Base-by-base conservation (phyloP, 305 asterid species). In the Solanum hybrid region DNA sequence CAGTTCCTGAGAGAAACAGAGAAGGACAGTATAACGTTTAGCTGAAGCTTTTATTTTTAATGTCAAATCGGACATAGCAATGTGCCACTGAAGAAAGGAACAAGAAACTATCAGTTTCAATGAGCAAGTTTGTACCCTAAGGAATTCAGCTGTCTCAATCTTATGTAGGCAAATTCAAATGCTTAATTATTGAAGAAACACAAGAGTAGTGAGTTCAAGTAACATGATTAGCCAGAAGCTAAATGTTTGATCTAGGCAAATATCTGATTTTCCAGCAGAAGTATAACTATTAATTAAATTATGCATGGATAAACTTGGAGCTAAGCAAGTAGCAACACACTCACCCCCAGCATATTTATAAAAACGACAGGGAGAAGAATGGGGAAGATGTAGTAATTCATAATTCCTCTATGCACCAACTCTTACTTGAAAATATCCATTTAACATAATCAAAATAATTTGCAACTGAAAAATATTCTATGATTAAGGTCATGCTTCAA, bases 1-100 rank as follows among this genome's bases (percentile, higher is more conserved):
- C 89, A 97, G 93, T 89, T 96, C 99, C 99, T 97, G 91, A 90
- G 77, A 91, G 29, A 26, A 90, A 89, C 86, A 90, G 11, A 90
- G 33, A 84, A 24, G 57, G 8, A 88, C 46, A 89, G 89, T 89
- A 88, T 69, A 90, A 82, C 13, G 20, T 81, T 10, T 31, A 22
- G 64, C 74, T 51, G 40, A 84, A 84, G 87, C 87, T 46, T 83
- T 29, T 51, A 84, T 10, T 84, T 29, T 20, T 26, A 51, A 29
- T 11, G 2, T 51, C 20, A 9, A 71, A 51, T 29, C 11, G 7
- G 42, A 57, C 35, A 29, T 31, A 51, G 22, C 18, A 84, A 26
- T 31, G 87, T 3, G 1, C 22, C 31, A 51, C 40, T 84, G 73
- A 83, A 83, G 26, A 82, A 26, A 82, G 11, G 71, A 16, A 26